Conservation (phyloP, 1,284 basidiomycete genomes). For the Naganishia sp. region DNA sequence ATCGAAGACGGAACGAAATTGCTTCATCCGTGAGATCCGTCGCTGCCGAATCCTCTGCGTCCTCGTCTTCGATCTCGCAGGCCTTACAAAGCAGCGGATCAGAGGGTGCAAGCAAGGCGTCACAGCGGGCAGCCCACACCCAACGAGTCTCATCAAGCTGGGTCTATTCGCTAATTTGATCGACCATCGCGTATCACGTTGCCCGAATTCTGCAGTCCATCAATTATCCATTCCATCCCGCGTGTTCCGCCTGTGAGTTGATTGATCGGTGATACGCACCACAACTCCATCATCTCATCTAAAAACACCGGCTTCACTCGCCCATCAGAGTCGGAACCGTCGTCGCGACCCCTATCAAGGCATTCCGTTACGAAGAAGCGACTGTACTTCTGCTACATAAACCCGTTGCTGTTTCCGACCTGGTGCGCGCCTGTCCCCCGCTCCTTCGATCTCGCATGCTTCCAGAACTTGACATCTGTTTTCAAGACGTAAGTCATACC, state of each 20-base stretch:
- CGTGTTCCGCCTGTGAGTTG: neutral
- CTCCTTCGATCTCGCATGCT: slow-evolving; percentile 20
- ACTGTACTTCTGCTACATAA: slow-evolving; percentile 9
- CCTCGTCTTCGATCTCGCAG: no score
- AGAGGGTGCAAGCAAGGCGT: no score
- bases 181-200: no score
- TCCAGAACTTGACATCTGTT: slow-evolving; percentile 9
- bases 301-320: neutral
- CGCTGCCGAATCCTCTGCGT: no score
- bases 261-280: neutral
- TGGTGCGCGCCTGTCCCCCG: slow-evolving; percentile 1
- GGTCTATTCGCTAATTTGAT: no score
- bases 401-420: slow-evolving; percentile 16
- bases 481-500: slow-evolving; percentile 2
- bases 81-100: no score
- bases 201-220: neutral
- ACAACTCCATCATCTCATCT: neutral
- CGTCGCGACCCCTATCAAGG: slow-evolving; percentile 1
- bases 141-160: no score
- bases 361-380: neutral
- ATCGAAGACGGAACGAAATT: slow-evolving; percentile 17
- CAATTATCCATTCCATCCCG: neutral
- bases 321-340: neutral
- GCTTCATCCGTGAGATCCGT: no score
- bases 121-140: no score